These are phyloP conservation scores for Euphorbia pulcherrima DNA, from an alignment of 345 rosid species.

Conservation along the genomic window DNA sequence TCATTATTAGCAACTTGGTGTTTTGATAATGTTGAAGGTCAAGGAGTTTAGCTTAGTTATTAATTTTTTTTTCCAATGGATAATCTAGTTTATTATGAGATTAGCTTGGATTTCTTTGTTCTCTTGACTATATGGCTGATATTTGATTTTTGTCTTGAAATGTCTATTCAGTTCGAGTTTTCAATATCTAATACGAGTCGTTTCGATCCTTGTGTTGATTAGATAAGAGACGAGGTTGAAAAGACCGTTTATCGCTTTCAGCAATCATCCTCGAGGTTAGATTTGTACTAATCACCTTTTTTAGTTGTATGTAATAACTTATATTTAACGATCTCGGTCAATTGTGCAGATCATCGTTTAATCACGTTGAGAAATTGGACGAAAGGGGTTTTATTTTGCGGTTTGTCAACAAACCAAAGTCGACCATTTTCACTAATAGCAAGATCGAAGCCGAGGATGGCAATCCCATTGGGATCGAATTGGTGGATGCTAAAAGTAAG, in stretches of 20 bases:
- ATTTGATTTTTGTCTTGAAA: too few species aligned
- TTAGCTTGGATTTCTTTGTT: not conserved
- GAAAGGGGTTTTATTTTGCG: constrained; percentile 37
- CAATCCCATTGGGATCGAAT: constrained; percentile 35
- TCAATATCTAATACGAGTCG: not conserved
- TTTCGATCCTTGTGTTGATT: not conserved
- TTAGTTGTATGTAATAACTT: not conserved
- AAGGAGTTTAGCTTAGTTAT: not conserved
- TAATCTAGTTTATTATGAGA: not conserved
- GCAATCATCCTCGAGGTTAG: constrained; percentile 24
- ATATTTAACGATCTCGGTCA: not conserved
- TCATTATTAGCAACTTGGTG: not conserved
- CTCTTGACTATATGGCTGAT: too few species aligned
- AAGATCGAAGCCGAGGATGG: constrained; percentile 48
- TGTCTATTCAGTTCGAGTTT: not conserved
- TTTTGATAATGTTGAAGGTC: not conserved
- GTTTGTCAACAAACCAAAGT: constrained; percentile 35
- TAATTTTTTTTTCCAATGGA: not conserved
- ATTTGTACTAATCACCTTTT: not conserved
- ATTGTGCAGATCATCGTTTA: constrained; percentile 21
- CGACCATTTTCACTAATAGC: constrained; percentile 53
- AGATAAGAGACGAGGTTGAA: constrained; percentile 31
- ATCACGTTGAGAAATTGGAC: constrained; percentile 30
- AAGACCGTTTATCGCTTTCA: not conserved
- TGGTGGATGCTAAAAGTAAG: constrained; percentile 43